A percentile compares a stretch with the other conserved stretches of the same genome.
Conservation (phyloP, 2,329 filamentous ascomycete species). For the Blastomyces silverae region DNA sequence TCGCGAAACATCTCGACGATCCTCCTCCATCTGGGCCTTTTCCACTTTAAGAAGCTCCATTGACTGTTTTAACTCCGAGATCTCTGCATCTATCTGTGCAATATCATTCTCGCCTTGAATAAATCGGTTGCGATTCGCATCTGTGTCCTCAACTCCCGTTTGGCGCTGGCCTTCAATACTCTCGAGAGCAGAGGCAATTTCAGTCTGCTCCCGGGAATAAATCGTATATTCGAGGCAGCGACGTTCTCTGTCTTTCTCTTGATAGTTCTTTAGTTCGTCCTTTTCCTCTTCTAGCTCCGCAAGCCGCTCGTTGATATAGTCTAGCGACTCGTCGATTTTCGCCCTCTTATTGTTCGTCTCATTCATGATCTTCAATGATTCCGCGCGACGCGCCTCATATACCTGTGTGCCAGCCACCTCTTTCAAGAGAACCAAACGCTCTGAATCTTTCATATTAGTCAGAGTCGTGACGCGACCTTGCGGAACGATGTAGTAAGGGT, state of each 20-base stretch:
- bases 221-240: constrained; percentile 92
- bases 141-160: constrained; percentile 75
- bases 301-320: constrained; percentile 85
- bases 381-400: constrained; percentile 83
- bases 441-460: constrained; percentile 97
- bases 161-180: constrained; percentile 75
- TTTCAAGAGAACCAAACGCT: constrained; percentile 82
- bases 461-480: constrained; percentile 92
- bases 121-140: constrained; percentile 70
- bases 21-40: constrained; percentile 78
- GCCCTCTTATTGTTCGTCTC: constrained; percentile 91
- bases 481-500: constrained; percentile 98
- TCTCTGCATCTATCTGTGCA: constrained; percentile 66
- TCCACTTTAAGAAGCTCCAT: constrained; percentile 80
- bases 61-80: constrained; percentile 71
- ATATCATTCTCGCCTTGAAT: constrained; percentile 73
- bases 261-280: constrained; percentile 86
- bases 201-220: constrained; percentile 79
- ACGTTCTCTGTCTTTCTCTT: constrained; percentile 88
- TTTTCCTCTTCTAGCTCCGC: constrained; percentile 93
- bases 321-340: constrained; percentile 88
- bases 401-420: constrained; percentile 98
- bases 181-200: constrained; percentile 68
- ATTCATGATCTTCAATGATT: constrained; percentile 93
- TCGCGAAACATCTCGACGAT: constrained; percentile 75